These are phyloP conservation scores for Sechiopsis laciniata DNA, from an alignment of 306 rosid species.

Conservation along the genomic window DNA sequence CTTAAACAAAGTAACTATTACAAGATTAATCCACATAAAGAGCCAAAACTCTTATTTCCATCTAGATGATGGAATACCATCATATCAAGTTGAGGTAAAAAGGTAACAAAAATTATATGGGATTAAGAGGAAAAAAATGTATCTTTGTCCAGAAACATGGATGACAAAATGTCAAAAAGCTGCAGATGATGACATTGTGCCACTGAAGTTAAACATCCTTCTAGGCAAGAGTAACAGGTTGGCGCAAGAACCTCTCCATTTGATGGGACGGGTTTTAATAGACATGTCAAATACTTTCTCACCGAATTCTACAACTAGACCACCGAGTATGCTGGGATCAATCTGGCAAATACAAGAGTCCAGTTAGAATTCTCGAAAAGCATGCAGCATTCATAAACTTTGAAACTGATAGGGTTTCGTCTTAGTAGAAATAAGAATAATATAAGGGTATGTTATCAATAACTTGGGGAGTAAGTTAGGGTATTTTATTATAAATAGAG, in stretches of 20 bases:
- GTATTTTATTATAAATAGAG: too few relatives aligned
- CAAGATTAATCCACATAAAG: conserved; percentile 27
- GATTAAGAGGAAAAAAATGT: conserved; percentile 26
- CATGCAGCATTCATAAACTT: conserved; percentile 4
- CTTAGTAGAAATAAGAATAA: too few relatives aligned
- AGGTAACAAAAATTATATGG: not conserved
- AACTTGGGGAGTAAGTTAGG: too few relatives aligned
- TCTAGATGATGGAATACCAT: conserved; percentile 43
- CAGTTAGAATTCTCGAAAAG: conserved; percentile 1
- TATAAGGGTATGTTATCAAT: too few relatives aligned
- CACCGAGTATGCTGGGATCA: conserved; percentile 82
- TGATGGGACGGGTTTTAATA: conserved; percentile 68
- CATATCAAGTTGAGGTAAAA: conserved; percentile 26
- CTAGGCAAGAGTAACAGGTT: conserved; percentile 48
- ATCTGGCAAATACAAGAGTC: conserved; percentile 41
- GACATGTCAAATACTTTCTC: conserved; percentile 90
- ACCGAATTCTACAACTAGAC: conserved; percentile 68
- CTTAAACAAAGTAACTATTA: conserved; percentile 19
- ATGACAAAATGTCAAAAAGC: conserved; percentile 23
- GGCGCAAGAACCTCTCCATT: conserved; percentile 90
- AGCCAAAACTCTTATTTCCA: conserved; percentile 55
- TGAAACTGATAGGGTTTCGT: too few relatives aligned
- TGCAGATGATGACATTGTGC: conserved; percentile 7
- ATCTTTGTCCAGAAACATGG: conserved; percentile 24
- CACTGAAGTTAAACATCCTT: conserved; percentile 28